phyloP scores from a whole-genome alignment of 164 flowering plant species.

The Macadamia integrifolia region DNA sequence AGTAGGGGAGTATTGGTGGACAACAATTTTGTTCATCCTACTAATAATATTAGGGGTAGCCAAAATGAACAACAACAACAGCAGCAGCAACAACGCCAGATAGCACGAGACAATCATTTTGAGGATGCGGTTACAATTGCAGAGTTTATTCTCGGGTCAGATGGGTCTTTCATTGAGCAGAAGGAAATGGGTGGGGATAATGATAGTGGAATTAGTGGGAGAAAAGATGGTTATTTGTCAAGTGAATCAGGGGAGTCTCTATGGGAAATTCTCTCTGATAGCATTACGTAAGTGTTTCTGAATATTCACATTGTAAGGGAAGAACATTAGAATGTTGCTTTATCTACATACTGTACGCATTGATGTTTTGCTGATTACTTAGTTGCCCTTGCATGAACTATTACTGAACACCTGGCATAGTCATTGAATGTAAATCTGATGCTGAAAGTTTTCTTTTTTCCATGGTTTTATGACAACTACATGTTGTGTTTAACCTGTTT shows the following conservation, averaged over 20 bases:
- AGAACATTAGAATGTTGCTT: no score
- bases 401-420: no score
- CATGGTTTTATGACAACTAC: no score
- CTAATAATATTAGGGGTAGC: conserved; percentile 26
- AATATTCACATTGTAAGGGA: no score
- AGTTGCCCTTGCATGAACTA: neutral
- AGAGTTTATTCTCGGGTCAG: conserved; percentile 44
- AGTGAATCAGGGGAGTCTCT: conserved; percentile 64
- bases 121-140: conserved; percentile 48
- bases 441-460: no score
- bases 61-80: conserved; percentile 28
- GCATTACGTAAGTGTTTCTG: conserved; percentile 57
- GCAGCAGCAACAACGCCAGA: conserved; percentile 27
- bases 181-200: conserved; percentile 54
- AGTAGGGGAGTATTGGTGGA: conserved; percentile 35
- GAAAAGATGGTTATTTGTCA: conserved; percentile 45
- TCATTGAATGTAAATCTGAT: no score
- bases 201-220: conserved; percentile 62
- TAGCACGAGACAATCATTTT: conserved; percentile 26
- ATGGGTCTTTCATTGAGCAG: conserved; percentile 35
- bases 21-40: conserved; percentile 21
- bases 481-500: no score
- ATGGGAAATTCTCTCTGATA: conserved; percentile 71
- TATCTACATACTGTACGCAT: no score
- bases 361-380: neutral